Evolutionary conservation across 106 monocot genomes (phyloP), one percentile per base, ranked within the genome.

Genomic region (Dendrobium huoshanense): DNA sequence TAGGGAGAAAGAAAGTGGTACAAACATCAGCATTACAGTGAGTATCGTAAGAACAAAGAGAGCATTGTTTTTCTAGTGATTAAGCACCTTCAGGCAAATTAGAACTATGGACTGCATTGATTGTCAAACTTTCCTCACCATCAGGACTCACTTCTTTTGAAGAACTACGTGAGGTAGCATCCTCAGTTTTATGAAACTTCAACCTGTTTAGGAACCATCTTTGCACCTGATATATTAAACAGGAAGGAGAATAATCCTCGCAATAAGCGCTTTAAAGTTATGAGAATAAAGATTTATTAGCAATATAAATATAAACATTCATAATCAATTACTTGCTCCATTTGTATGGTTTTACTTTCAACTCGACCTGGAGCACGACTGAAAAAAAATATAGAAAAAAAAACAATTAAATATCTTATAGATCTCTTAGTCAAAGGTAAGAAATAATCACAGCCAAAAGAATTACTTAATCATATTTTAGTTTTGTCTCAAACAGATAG

Each of bases 81-180:
- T 41, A 73, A 73, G 41, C 41, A 74, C 74, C 42, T 74, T 74
- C 43, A 74, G 43, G 74, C 18, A 43, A 19, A 44, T 74, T 43
- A 74, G 74, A 74, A 42, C 43, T 41, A 17, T 74, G 74, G 42
- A 19, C 6, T 44, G 31, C 74, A 74, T 13, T 20, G 19, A 74
- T 44, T 74, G 74, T 19, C 43, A 42, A 44, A 19, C 19, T 44
- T 42, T 41, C 74, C 19, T 74, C 74, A 1, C 43, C 74, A 74
- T 41, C 74, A 44, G 43, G 41, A 74, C 74, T 74, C 74, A 20
- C 20, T 74, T 74, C 74, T 74, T 74, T 74, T 74, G 74, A 74
- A 20, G 74, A 74, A 74, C 43, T 42, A 9, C 40, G 74, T 44
- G 74, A 74, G 7, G 43, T 42, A 44, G 29, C 74, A 18, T 41